These are phyloP conservation scores for Floccularia luteovirens DNA, from an alignment of 768 basidiomycete genomes.

Conservation along the genomic window DNA sequence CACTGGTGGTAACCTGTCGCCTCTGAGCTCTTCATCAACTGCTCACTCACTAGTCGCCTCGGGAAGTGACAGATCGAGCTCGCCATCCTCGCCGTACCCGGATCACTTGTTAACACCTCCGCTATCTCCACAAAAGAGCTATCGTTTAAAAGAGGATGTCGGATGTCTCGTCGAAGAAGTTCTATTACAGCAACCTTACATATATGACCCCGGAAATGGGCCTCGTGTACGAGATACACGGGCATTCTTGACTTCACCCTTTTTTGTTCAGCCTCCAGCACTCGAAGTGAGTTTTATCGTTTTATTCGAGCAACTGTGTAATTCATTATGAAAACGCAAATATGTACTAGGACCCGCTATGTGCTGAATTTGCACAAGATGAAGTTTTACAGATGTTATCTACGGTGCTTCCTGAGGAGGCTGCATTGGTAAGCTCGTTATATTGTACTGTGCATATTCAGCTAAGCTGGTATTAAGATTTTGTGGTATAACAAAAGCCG, in stretches of 20 bases:
- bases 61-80: constrained; percentile 7
- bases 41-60: not conserved
- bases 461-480: constrained; percentile 32
- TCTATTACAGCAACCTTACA: constrained; percentile 45
- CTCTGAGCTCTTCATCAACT: not conserved
- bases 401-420: constrained; percentile 64
- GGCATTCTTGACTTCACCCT: constrained; percentile 56
- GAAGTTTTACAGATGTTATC: constrained; percentile 70
- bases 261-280: constrained; percentile 60
- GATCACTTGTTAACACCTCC: constrained; percentile 11
- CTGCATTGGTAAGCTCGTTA: constrained; percentile 46
- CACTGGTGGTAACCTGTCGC: constrained; percentile 1
- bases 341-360: constrained; percentile 42
- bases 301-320: not conserved
- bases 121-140: constrained; percentile 5
- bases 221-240: constrained; percentile 63
- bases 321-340: not conserved
- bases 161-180: constrained; percentile 10
- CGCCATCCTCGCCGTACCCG: constrained; percentile 12
- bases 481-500: constrained; percentile 87
- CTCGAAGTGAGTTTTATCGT: constrained; percentile 27
- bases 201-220: constrained; percentile 74
- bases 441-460: not conserved
- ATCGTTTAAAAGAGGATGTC: constrained; percentile 4
- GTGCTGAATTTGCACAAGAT: constrained; percentile 70